A percentile compares a stretch with the other conserved stretches of the same genome.
These are phyloP conservation scores for Fusarium longipes DNA, from an alignment of 2,329 filamentous ascomycete genomes.

Conservation along the genomic window DNA sequence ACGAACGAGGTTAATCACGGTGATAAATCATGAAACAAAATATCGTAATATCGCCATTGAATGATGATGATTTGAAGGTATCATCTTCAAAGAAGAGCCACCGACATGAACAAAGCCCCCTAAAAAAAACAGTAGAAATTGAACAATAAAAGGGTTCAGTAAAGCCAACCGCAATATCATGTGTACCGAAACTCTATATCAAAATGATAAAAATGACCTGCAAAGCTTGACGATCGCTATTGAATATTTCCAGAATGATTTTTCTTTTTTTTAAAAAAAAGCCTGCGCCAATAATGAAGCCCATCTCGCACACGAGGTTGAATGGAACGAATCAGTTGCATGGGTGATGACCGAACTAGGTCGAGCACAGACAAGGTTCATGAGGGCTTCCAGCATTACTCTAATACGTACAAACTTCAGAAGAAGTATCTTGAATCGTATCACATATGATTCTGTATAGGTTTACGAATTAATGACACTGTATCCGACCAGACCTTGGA, in stretches of 20 bases:
- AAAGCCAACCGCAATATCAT: too few species aligned
- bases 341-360: conserved; percentile 25
- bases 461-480: background rate
- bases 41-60: too few species aligned
- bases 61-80: too few species aligned
- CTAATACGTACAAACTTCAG: background rate
- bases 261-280: too few species aligned
- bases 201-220: too few species aligned
- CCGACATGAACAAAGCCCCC: too few species aligned
- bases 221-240: too few species aligned
- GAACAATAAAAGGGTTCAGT: too few species aligned
- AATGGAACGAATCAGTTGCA: conserved; percentile 16
- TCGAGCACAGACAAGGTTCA: conserved; percentile 31
- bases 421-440: background rate
- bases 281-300: conserved; percentile 23
- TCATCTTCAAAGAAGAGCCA: too few species aligned
- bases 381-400: background rate
- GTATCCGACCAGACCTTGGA: background rate
- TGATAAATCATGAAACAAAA: background rate
- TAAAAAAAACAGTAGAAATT: too few species aligned
- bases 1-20: conserved; percentile 13
- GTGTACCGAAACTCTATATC: too few species aligned
- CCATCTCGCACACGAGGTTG: conserved; percentile 25
- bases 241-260: background rate
- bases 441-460: background rate